phyloP scores from a whole-genome alignment of 1,139 yeast species.

The Arxiozyma slooffiae region DNA sequence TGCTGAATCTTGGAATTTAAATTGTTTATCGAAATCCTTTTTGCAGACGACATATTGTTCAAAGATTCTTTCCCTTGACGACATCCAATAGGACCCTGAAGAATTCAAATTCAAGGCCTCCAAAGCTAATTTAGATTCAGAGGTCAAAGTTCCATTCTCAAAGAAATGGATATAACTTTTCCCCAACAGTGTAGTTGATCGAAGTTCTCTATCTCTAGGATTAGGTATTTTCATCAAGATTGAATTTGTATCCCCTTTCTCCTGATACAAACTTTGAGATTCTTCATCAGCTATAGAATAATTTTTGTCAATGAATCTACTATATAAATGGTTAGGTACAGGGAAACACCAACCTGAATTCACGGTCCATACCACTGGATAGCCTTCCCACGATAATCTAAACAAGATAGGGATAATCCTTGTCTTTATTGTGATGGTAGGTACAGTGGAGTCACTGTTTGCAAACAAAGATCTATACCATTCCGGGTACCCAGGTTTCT shows the following conservation, averaged over 20 bases:
- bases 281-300: constrained; percentile 34
- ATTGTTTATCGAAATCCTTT: constrained; percentile 24
- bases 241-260: not conserved
- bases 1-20: constrained; percentile 24
- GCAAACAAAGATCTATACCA: constrained; percentile 80
- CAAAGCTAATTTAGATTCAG: constrained; percentile 63
- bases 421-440: constrained; percentile 61
- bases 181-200: constrained; percentile 74
- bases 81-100: constrained; percentile 86
- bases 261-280: constrained; percentile 9
- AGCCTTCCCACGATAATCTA: constrained; percentile 75
- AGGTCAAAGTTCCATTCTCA: constrained; percentile 63
- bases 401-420: constrained; percentile 69
- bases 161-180: constrained; percentile 63
- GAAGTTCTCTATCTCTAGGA: constrained; percentile 66
- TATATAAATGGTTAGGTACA: constrained; percentile 36
- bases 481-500: constrained; percentile 81
- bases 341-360: constrained; percentile 83
- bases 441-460: constrained; percentile 33
- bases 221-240: constrained; percentile 71
- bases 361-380: constrained; percentile 73
- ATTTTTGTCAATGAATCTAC: constrained; percentile 41
- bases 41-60: constrained; percentile 73
- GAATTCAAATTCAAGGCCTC: constrained; percentile 71
- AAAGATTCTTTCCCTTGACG: constrained; percentile 73